Percentiles rank a stretch among this genome's conserved stretches.
Conservation (phyloP, 2,329 filamentous ascomycete genomes). For the Trichoderma citrinoviride region DNA sequence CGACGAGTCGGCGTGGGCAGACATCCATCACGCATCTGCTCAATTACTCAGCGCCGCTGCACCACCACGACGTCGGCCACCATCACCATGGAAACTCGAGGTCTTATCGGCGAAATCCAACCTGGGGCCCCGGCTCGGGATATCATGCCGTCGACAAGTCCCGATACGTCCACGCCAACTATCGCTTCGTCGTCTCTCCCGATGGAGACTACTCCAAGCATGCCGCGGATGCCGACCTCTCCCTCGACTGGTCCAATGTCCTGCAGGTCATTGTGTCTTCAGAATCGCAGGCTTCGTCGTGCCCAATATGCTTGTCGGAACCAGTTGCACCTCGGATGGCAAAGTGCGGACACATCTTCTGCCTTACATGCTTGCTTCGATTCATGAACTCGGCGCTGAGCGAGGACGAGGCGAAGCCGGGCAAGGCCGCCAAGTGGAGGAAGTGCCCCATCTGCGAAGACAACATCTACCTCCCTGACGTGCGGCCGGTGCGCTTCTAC, state of each 20-base stretch:
- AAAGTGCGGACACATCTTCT: slow-evolving; percentile 96
- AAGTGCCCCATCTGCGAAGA: slow-evolving; percentile 98
- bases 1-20: slow-evolving; percentile 77
- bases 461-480: slow-evolving; percentile 86
- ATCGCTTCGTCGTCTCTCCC: slow-evolving; percentile 91
- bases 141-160: slow-evolving; percentile 91
- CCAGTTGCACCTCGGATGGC: slow-evolving; percentile 96
- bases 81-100: slow-evolving; percentile 34
- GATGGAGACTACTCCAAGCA: slow-evolving; percentile 75
- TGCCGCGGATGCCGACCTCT: slow-evolving; percentile 80
- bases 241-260: slow-evolving; percentile 86
- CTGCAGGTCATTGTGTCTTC: slow-evolving; percentile 88
- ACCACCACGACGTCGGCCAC: slow-evolving; percentile 55
- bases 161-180: slow-evolving; percentile 89
- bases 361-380: slow-evolving; percentile 84
- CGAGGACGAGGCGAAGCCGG: slow-evolving; percentile 64
- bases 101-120: slow-evolving; percentile 66
- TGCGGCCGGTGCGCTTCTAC: slow-evolving; percentile 86
- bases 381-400: slow-evolving; percentile 85
- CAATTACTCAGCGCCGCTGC: slow-evolving; percentile 80
- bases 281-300: slow-evolving; percentile 82
- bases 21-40: slow-evolving; percentile 96
- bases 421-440: slow-evolving; percentile 78
- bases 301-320: slow-evolving; percentile 90
- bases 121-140: slow-evolving; percentile 83